Evolutionary conservation across 1,284 basidiomycete genomes (phyloP), one percentile per base, ranked within the genome.

Genomic region (Xerocomus amazonicus): DNA sequence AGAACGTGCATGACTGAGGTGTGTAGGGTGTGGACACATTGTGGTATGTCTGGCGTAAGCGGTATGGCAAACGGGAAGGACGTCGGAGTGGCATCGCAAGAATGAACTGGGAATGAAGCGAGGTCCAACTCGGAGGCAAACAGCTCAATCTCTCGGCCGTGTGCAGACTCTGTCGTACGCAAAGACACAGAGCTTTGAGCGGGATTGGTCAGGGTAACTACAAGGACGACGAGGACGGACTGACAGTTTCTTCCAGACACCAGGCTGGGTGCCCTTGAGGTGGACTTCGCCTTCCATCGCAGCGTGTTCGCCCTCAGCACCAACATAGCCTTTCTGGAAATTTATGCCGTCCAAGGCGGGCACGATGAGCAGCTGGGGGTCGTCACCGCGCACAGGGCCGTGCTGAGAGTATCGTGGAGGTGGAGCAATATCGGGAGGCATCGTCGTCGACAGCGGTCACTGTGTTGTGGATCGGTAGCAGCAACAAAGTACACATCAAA

Each of bases 241-340:
- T 59, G 51, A 89, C 89, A 90, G 71, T 73, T 79, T 80, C 53
- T 74, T 70, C 84, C 87, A 91, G 47, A 66, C 69, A 53, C 71
- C 72, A 35, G 73, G 68, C 43, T 76, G 74, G 34, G 75, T 74
- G 48, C 80, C 84, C 65, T 91, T 91, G 54, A 91, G 74, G 62
- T 89, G 88, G 31, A 91, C 71, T 66, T 91, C 89, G 47, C 88
- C 88, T 65, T 91, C 89, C 49, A 91, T 79, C 13, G 88, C 83
- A 19, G 89, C 86, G 45, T 74, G 77, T 66, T 91, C 89, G 39
- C 77, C 84, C 50, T 89, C 86, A 17, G 84, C 86, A 51, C 88
- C 88, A 9, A 90, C 73, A 63, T 78, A 90, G 10, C 88, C 88
- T 60, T 82, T 87, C 71, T 91, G 88, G 60, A 91, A 91, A 62